Percentiles rank a stretch among this genome's conserved stretches.
These are phyloP conservation scores for Boletus pseudo-olivaceus DNA, from an alignment of 768 basidiomycete genomes.

Conservation along the genomic window DNA sequence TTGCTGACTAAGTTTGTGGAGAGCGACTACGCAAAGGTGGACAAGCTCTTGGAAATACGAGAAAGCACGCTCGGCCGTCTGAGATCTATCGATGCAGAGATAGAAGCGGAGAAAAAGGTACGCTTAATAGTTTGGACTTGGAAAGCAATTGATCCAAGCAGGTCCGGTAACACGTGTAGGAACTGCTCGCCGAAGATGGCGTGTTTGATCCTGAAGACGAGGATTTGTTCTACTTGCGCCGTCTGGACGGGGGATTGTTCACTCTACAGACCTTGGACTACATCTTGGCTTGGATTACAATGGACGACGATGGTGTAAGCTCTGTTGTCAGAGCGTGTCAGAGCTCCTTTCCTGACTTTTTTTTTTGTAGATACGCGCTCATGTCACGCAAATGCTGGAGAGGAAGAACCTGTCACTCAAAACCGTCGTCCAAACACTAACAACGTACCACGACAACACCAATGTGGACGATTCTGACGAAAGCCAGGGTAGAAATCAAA, in stretches of 20 bases:
- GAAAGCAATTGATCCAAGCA: not conserved
- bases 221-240: conserved; percentile 79
- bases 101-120: conserved; percentile 68
- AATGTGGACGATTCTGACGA: conserved; percentile 45
- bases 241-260: conserved; percentile 84
- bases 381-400: conserved; percentile 70
- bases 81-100: conserved; percentile 57
- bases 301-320: conserved; percentile 97
- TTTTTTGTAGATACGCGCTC: conserved; percentile 62
- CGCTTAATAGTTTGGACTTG: conserved; percentile 8
- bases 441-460: conserved; percentile 69
- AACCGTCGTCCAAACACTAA: conserved; percentile 70
- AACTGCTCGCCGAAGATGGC: conserved; percentile 54
- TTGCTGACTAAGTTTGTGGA: conserved; percentile 94
- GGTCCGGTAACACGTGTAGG: conserved; percentile 34
- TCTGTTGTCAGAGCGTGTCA: not conserved
- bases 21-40: conserved; percentile 87
- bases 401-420: conserved; percentile 68
- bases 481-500: conserved; percentile 25
- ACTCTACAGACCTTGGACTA: conserved; percentile 91
- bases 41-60: conserved; percentile 86
- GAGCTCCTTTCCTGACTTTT: conserved; percentile 6
- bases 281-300: conserved; percentile 89
- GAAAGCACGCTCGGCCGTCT: conserved; percentile 66
- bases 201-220: conserved; percentile 58